Evolutionary conservation across 306 rosid genomes (phyloP).

Genomic region (Cyclanthera cordifolia): DNA sequence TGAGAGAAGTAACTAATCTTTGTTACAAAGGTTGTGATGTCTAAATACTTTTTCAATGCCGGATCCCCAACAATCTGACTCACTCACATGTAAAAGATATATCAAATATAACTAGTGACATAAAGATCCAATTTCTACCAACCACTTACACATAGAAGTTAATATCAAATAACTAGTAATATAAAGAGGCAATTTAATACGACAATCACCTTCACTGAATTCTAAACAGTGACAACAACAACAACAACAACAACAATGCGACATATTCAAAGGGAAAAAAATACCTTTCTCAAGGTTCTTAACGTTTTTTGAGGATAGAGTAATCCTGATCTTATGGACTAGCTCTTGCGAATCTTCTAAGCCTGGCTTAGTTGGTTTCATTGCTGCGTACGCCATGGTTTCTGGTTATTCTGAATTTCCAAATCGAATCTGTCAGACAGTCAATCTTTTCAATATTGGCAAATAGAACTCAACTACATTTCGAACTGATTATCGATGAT

Average conservation of each 20-base stretch:
- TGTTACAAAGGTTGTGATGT: too few relatives aligned
- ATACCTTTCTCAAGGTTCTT: conserved; percentile 73
- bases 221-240: not conserved
- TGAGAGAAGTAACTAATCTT: too few relatives aligned
- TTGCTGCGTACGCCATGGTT: conserved; percentile 54
- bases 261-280: not conserved
- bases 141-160: too few relatives aligned
- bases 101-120: too few relatives aligned
- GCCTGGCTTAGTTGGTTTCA: conserved; percentile 67
- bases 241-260: not conserved
- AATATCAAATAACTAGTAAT: not conserved
- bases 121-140: too few relatives aligned
- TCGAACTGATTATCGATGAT: too few relatives aligned
- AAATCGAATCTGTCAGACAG: not conserved
- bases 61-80: not conserved
- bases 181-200: not conserved
- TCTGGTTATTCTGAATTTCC: not conserved
- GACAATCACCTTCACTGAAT: not conserved
- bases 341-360: conserved; percentile 57
- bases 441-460: too few relatives aligned
- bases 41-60: too few relatives aligned
- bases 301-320: conserved; percentile 76
- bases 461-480: too few relatives aligned
- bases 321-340: conserved; percentile 85
- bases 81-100: not conserved